A percentile compares a stretch with the other conserved stretches of the same genome.
Conservation (phyloP, 83 land plant species). For the Picea abies region DNA sequence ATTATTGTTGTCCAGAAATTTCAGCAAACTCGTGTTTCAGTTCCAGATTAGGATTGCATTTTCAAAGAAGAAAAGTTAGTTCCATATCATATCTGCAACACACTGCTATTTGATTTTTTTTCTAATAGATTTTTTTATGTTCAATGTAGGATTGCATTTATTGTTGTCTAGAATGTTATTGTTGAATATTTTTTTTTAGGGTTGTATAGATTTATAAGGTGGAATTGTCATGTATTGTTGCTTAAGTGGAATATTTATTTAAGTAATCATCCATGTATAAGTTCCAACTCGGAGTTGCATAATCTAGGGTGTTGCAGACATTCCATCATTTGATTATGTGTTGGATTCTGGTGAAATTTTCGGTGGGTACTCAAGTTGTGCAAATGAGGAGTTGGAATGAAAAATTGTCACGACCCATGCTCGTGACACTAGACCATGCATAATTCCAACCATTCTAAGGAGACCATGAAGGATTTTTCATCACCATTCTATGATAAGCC, state of each 20-base stretch:
- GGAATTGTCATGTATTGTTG: neutral
- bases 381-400: neutral
- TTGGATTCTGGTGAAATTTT: neutral
- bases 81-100: neutral
- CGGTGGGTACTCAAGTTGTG: neutral
- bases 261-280: neutral
- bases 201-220: neutral
- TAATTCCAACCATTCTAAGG: neutral
- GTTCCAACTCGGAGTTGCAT: neutral
- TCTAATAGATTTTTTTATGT: too few species aligned
- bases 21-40: neutral
- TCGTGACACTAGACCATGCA: neutral
- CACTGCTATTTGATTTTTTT: too few species aligned
- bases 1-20: too few species aligned
- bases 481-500: neutral
- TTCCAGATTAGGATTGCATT: neutral
- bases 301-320: neutral
- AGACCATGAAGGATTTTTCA: neutral
- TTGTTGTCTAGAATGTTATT: neutral
- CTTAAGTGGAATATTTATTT: neutral
- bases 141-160: too few species aligned
- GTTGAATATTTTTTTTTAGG: neutral
- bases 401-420: neutral
- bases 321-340: neutral
- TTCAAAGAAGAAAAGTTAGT: neutral